Evolutionary conservation across 2,329 filamentous ascomycete species (phyloP), one percentile per base, ranked within the genome.

Genomic region (Aspergillus cejpii): DNA sequence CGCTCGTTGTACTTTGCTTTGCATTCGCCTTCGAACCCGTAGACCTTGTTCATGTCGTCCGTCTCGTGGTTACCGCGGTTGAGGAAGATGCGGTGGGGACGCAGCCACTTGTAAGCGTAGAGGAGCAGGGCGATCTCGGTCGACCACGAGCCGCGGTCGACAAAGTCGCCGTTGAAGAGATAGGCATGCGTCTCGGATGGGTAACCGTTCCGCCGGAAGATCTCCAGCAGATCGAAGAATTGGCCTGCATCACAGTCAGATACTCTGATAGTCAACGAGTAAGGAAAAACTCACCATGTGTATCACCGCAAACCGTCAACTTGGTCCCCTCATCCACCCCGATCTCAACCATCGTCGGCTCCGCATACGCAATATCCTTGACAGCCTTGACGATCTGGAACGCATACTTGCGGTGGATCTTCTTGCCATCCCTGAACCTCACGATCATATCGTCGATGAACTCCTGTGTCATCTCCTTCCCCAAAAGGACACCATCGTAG

Each of bases 1-100:
- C 87, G 84, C 69, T 95, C 92, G 65, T 87, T 96, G 71, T 98
- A 98, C 72, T 98, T 98, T 57, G 88, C 87, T 68, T 91, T 92
- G 75, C 92, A 97, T 67, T 98, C 92, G 63, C 92, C 92, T 69
- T 98, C 92, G 60, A 98, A 98, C 14, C 92, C 92, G 64, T 98
- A 98, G 43, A 92, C 90, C 55, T 88, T 83, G 75, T 98, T 98
- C 92, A 98, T 98, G 69, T 96, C 91, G 65, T 97, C 91, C 39
- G 92, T 97, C 73, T 98, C 92, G 71, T 98, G 92, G 70, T 98
- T 98, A 57, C 92, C 92, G 50, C 92, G 83, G 75, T 98, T 98
- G 53, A 98, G 74, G 79, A 94, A 97, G 76, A 98, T 91, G 43
- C 76, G 81, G 34, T 81, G 79, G 6, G 92, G 92, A 43, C 86